Base-by-base conservation (phyloP, 495 filamentous ascomycete species). In the Trichoderma virens region DNA sequence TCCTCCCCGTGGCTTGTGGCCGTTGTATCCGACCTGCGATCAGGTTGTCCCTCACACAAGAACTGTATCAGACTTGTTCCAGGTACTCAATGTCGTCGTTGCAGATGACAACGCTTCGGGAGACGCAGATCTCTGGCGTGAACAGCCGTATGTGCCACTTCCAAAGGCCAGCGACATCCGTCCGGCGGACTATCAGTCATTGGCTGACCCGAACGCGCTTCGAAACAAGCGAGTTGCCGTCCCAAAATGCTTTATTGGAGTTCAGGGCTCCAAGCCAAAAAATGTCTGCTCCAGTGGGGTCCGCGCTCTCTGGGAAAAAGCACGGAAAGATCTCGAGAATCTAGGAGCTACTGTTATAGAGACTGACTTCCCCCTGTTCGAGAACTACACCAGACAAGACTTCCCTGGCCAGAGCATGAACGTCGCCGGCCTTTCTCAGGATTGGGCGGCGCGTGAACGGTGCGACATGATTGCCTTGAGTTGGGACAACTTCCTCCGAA, bases 11-110 rank as follows among this genome's bases (percentile, higher is more conserved):
- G 75, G 73, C 2, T 62, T 70, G 13, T 77, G 75, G 75, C 73
- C 73, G 7, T 64, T 77, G 30, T 75, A 72, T 64, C 66, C 67
- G 1, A 76, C 72, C 7, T 75, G 73, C 65, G 73, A 75, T 65
- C 68, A 70, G 20, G 43, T 69, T n/a, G 72, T 74, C 6, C 75
- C 75, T 0, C 65, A 72, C 38, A 69, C 73, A 2, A 28, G 73
- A 20, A 70, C 67, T 6, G 65, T 76, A 63, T 32, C 34, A 43
- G 75, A 77, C 62, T 67, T 77, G 72, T 61, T 75, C 5, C 54
- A 64, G 11, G 39, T 75, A 5, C 67, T 75, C 7, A 66, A 68
- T 54, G 65, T 72, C 32, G 38, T 39, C 8, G 66, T 77, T 31
- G 65, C 68, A 4, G 63, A 31, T 5, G 23, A 60, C 14, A 72